Conservation (phyloP, 345 rosid genomes). For the Syzygium aqueum region DNA sequence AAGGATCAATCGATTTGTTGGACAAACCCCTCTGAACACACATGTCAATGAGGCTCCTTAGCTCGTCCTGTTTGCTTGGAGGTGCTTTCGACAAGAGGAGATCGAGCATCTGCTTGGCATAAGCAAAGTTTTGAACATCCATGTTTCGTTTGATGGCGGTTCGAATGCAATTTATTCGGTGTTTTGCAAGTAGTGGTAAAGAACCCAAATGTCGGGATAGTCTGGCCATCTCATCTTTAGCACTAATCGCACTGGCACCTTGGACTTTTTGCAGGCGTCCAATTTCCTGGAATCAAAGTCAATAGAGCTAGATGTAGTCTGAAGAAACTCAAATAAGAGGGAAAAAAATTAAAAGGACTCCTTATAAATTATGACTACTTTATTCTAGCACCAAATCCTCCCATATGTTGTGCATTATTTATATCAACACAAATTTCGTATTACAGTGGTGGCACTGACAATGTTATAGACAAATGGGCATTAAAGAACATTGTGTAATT, state of each 20-base stretch:
- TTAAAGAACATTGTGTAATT: background rate
- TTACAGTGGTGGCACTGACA: background rate
- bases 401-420: background rate
- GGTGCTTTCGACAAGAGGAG: slow-evolving; percentile 95
- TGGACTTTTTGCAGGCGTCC: slow-evolving; percentile 75
- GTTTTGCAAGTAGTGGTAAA: slow-evolving; percentile 83
- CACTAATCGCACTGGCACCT: slow-evolving; percentile 86
- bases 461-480: background rate
- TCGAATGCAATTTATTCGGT: slow-evolving; percentile 89
- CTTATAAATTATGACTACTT: background rate
- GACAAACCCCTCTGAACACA: slow-evolving; percentile 81
- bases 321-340: background rate
- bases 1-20: slow-evolving; percentile 86
- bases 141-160: slow-evolving; percentile 93
- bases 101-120: slow-evolving; percentile 92
- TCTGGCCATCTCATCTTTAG: slow-evolving; percentile 98
- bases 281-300: slow-evolving; percentile 59
- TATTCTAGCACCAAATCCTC: background rate
- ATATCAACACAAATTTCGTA: background rate
- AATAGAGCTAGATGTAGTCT: background rate
- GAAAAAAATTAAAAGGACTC: background rate
- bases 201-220: slow-evolving; percentile 88
- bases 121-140: slow-evolving; percentile 95
- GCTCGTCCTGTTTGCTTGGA: slow-evolving; percentile 77
- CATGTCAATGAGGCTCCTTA: slow-evolving; percentile 79